A percentile compares a stretch with the other conserved stretches of the same genome.
Conservation (phyloP, 768 basidiomycete genomes). For the Roridomyces roridus region DNA sequence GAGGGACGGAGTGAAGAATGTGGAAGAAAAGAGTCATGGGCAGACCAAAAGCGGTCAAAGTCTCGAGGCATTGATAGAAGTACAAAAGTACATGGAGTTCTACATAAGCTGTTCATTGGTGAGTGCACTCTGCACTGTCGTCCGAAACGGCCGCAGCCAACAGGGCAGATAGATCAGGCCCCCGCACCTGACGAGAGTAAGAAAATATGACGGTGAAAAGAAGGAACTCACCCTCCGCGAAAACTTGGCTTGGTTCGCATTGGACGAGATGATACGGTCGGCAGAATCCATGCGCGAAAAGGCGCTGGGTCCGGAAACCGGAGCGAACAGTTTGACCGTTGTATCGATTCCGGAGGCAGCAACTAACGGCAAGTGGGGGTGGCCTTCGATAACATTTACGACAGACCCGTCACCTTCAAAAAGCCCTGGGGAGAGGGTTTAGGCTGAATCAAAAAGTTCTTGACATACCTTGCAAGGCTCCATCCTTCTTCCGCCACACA, state of each 20-base stretch:
- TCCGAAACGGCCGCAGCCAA: constrained; percentile 26
- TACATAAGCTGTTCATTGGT: constrained; percentile 19
- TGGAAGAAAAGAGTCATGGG: constrained; percentile 1
- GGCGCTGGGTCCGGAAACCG: constrained; percentile 48
- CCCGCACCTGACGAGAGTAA: constrained; percentile 29
- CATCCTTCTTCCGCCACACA: constrained; percentile 82
- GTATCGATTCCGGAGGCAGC: constrained; percentile 88
- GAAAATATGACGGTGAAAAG: constrained; percentile 25
- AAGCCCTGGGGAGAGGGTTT: not conserved
- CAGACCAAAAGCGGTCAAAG: not conserved
- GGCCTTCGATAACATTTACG: constrained; percentile 88
- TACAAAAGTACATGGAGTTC: no score
- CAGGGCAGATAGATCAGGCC: constrained; percentile 33
- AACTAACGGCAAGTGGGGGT: constrained; percentile 80
- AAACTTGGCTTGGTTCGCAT: constrained; percentile 45
- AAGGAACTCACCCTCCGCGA: constrained; percentile 25
- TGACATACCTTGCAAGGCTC: constrained; percentile 65
- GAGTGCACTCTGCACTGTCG: constrained; percentile 22
- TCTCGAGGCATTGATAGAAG: not conserved
- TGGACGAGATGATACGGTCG: constrained; percentile 61
- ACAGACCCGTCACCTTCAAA: constrained; percentile 84
- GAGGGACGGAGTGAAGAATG: constrained; percentile 1
- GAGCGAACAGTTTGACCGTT: constrained; percentile 83
- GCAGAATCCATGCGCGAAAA: constrained; percentile 64
- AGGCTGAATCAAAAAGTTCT: no score